These are phyloP conservation scores for Rhodotorula kratochvilovae DNA, from an alignment of 768 basidiomycete genomes.

Conservation along the genomic window DNA sequence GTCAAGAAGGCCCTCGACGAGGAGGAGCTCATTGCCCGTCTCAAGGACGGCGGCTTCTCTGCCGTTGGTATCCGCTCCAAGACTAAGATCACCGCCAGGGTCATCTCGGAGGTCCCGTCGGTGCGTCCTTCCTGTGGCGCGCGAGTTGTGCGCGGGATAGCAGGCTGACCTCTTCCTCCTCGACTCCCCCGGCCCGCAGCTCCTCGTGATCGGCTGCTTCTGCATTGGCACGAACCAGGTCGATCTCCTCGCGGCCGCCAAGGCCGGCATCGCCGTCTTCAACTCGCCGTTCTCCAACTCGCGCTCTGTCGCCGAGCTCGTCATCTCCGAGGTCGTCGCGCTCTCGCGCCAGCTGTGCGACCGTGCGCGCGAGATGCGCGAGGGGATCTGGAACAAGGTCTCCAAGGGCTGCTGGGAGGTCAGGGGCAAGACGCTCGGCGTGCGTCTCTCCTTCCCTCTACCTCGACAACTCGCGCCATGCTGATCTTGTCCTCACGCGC, in stretches of 20 bases:
- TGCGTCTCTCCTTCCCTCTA: not conserved
- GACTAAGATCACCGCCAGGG: constrained; percentile 86
- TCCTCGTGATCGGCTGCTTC: constrained; percentile 95
- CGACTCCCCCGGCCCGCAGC: constrained; percentile 52
- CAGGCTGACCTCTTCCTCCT: not conserved
- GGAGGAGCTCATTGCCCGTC: constrained; percentile 72
- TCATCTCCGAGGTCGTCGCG: constrained; percentile 86
- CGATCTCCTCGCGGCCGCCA: constrained; percentile 74
- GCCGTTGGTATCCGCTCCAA: constrained; percentile 96
- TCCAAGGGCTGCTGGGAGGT: constrained; percentile 98
- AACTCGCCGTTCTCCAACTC: constrained; percentile 88
- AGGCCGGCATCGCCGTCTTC: constrained; percentile 92
- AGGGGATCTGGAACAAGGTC: constrained; percentile 96
- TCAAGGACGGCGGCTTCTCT: constrained; percentile 74
- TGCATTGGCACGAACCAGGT: constrained; percentile 99
- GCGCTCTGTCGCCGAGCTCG: constrained; percentile 95
- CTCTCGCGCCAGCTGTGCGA: constrained; percentile 91
- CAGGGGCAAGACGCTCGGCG: constrained; percentile 90
- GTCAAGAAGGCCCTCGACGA: constrained; percentile 78
- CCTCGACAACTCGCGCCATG: too few species aligned
- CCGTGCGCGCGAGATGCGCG: constrained; percentile 76
- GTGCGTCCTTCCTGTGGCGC: constrained; percentile 50
- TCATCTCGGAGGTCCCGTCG: constrained; percentile 81
- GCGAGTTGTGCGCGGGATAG: not conserved
- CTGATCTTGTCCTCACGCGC: not conserved